Base-by-base conservation (phyloP, 169 alveolate species). In the Plasmodium sp. region DNA sequence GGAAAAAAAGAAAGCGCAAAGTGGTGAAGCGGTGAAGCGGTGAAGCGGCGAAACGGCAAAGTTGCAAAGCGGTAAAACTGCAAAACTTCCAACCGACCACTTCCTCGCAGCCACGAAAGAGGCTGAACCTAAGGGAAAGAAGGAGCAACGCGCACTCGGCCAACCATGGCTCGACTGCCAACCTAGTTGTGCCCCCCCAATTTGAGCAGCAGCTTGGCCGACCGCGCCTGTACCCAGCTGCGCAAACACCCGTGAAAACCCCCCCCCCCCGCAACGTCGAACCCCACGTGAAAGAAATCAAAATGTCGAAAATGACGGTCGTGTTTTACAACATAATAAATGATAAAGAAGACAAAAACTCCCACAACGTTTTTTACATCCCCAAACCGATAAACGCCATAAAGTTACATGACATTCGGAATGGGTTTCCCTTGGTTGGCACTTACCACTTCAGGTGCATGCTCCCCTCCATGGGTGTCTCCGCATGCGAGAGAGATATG, bases 401-500 rank as follows among this genome's bases (percentile, higher is more conserved):
- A 33, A 77, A 90, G 18, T 79, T 88, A 58, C 27, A 43, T 18
- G 94, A 88, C 31, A 62, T 88, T 16, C 80, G 72, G 18, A 54
- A 88, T 80, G 94, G 48, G 72, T 88, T 88, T 88, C 94, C 94
- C 33, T 56, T 88, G 14, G 43, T 36, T 10, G 94, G 94, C 10
- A 88, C 94, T 2, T 88, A 88, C 72, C 94, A 88, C 62, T 88
- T 88, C 90, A 88, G 94, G 94, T 88, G 9, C 43, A 2, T 51
- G 22, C 27, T 22, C 9, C 9, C 18, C 34, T 22, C 54, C 16
- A 43, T 14, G 36, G 12, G 12, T 73, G 6, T 51, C 34, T 33
- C 4, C 22, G n/a, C 34, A n/a, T 9, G 71, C 36, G 7, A 72
- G 48, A 33, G 39, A 43, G 43, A 34, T 43, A 39, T 80, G 56